Conservation (phyloP, 371 early-diverging fungal genomes). For the Mucor indicus region DNA sequence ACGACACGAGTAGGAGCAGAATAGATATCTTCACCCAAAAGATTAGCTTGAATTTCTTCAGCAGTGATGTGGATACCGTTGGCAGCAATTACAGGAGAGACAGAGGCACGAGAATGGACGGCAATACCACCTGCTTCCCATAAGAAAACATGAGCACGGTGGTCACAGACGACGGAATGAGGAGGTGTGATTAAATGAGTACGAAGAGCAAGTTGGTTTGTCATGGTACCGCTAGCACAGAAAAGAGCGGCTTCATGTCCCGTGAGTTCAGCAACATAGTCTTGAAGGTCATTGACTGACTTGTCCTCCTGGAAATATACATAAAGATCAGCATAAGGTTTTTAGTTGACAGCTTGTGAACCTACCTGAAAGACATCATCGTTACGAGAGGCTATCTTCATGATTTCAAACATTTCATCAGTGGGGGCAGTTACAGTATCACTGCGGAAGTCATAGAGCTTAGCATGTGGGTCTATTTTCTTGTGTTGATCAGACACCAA, state of each 20-base stretch:
- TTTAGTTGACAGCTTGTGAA: too few relatives aligned
- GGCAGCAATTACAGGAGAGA: constrained; percentile 67
- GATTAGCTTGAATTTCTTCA: constrained; percentile 57
- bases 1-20: constrained; percentile 81
- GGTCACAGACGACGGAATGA: constrained; percentile 77
- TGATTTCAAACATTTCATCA: constrained; percentile 75
- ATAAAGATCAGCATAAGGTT: background rate
- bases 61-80: constrained; percentile 67
- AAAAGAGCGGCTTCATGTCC: constrained; percentile 85
- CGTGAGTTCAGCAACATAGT: constrained; percentile 65
- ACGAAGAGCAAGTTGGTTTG: constrained; percentile 86
- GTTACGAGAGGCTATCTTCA: constrained; percentile 71
- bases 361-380: constrained; percentile 88
- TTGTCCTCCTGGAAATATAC: constrained; percentile 66
- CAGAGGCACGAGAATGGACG: constrained; percentile 74
- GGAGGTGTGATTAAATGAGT: constrained; percentile 79
- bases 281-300: constrained; percentile 72
- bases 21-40: constrained; percentile 49
- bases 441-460: constrained; percentile 58
- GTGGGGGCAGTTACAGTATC: constrained; percentile 85
- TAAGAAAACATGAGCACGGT: constrained; percentile 75
- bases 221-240: constrained; percentile 83
- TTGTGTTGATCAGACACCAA: constrained; percentile 37
- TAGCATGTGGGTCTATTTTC: constrained; percentile 23
- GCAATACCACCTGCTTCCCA: constrained; percentile 88